Conservation (phyloP, 176 grass and related monocot species). For the Microstegium vimineum region DNA sequence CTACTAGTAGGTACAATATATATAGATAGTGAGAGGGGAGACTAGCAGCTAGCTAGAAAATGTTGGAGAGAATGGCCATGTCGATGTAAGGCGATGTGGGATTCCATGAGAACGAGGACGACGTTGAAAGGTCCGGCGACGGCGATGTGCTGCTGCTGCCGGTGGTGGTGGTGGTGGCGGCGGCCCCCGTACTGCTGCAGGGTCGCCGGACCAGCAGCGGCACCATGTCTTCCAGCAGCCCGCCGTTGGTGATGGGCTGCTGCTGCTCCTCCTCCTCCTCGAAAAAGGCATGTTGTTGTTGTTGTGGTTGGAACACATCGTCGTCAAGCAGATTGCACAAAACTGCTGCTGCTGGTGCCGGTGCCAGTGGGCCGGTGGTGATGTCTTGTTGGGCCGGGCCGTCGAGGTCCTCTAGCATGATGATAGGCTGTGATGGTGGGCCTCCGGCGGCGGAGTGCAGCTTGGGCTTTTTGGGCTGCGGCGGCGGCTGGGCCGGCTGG, state of each 20-base stretch:
- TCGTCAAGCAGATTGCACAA: background rate
- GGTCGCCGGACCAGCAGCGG: constrained; percentile 63
- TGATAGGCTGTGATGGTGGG: background rate
- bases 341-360: background rate
- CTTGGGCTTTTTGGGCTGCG: constrained; percentile 55
- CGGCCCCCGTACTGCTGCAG: background rate
- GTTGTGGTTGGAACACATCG: background rate
- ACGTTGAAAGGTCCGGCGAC: constrained; percentile 25
- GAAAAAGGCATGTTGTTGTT: background rate
- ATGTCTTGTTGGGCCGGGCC: background rate
- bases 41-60: constrained; percentile 46
- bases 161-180: background rate
- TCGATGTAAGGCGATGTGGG: constrained; percentile 50
- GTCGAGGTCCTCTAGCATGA: background rate
- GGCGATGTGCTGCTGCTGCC: background rate
- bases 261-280: background rate
- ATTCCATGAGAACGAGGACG: constrained; percentile 50
- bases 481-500: background rate
- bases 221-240: constrained; percentile 76
- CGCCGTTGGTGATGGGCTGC: background rate
- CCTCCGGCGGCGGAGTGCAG: background rate
- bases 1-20: no score
- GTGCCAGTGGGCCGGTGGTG: background rate
- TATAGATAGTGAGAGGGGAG: no score
- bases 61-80: constrained; percentile 61